Percentiles rank a stretch among this genome's conserved stretches.
Conservation (phyloP, 2,329 filamentous ascomycete genomes). For the Sporothrix curviconia region DNA sequence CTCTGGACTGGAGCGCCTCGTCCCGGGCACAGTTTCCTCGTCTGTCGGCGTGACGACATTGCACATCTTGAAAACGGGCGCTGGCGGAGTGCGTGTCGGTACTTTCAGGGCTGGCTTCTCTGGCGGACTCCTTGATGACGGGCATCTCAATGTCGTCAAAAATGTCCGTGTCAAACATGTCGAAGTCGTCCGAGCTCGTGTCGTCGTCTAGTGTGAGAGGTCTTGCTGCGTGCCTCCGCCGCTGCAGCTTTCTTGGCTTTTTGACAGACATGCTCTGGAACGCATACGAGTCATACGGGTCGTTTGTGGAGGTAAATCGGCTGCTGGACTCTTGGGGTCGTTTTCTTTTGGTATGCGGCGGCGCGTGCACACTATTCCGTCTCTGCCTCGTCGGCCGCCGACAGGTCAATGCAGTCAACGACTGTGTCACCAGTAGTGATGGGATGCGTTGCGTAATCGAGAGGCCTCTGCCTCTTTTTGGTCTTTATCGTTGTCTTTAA, state of each 20-base stretch:
- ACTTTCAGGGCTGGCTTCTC: background rate
- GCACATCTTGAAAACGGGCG: background rate
- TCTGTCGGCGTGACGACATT: background rate
- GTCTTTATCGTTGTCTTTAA: background rate
- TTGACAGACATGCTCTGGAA: background rate
- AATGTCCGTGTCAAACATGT: conserved; percentile 15
- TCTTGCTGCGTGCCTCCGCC: conserved; percentile 1
- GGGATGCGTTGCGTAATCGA: background rate
- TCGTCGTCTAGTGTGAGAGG: conserved; percentile 13
- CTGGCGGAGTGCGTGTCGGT: background rate
- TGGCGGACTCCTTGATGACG: background rate
- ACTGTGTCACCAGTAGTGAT: background rate
- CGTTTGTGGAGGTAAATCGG: background rate
- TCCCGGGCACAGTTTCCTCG: background rate
- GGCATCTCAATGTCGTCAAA: conserved; percentile 17
- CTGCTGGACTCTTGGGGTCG: no score
- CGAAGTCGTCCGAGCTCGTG: conserved; percentile 3
- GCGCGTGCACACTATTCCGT: background rate
- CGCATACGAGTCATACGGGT: background rate
- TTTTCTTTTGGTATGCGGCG: background rate
- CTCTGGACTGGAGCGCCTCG: no score
- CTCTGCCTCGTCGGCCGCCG: conserved; percentile 1
- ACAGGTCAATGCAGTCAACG: conserved; percentile 18
- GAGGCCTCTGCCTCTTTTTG: background rate
- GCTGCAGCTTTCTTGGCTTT: background rate